Evolutionary conservation across 2,329 filamentous ascomycete genomes (phyloP).

Genomic region (Pezizomycotina sp.): DNA sequence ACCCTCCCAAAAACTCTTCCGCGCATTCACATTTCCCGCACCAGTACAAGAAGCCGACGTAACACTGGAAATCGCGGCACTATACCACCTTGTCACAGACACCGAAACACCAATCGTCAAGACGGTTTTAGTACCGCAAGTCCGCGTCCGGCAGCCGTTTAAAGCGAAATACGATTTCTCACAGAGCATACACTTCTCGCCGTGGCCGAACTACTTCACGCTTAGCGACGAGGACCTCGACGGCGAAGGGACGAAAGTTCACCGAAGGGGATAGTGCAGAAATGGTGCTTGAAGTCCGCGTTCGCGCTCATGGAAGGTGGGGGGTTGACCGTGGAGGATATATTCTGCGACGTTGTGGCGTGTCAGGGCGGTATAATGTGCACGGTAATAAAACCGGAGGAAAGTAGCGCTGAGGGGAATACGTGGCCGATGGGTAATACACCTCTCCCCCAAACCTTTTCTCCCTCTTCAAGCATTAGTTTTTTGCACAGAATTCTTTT

Average conservation of each 20-base stretch:
- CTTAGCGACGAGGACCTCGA: slow-evolving; percentile 26
- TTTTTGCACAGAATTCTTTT: too few relatives aligned
- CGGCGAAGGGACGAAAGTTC: slow-evolving; percentile 26
- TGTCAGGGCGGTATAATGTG: slow-evolving; percentile 15
- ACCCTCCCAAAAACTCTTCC: slow-evolving; percentile 12
- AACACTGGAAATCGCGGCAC: slow-evolving; percentile 31
- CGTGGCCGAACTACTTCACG: slow-evolving; percentile 76
- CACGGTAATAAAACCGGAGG: slow-evolving; percentile 8
- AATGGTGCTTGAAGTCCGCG: slow-evolving; percentile 59
- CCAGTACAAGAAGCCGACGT: slow-evolving; percentile 23
- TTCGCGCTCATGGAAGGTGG: slow-evolving; percentile 26
- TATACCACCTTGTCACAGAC: slow-evolving; percentile 67
- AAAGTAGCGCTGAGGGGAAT: slow-evolving; percentile 8
- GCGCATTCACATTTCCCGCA: slow-evolving; percentile 22
- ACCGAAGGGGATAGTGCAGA: slow-evolving; percentile 53
- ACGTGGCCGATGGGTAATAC: neutral
- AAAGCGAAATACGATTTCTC: slow-evolving; percentile 81
- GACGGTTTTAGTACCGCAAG: slow-evolving; percentile 48
- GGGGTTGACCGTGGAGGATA: slow-evolving; percentile 5
- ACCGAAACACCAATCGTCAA: slow-evolving; percentile 66
- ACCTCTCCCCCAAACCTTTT: neutral
- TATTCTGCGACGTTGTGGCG: slow-evolving; percentile 13
- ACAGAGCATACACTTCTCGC: slow-evolving; percentile 56
- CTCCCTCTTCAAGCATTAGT: slow-evolving; percentile 3
- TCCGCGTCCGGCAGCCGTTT: slow-evolving; percentile 59